These are phyloP conservation scores for Tuber microsphaerosporum DNA, from an alignment of 495 filamentous ascomycete species.

Conservation along the genomic window DNA sequence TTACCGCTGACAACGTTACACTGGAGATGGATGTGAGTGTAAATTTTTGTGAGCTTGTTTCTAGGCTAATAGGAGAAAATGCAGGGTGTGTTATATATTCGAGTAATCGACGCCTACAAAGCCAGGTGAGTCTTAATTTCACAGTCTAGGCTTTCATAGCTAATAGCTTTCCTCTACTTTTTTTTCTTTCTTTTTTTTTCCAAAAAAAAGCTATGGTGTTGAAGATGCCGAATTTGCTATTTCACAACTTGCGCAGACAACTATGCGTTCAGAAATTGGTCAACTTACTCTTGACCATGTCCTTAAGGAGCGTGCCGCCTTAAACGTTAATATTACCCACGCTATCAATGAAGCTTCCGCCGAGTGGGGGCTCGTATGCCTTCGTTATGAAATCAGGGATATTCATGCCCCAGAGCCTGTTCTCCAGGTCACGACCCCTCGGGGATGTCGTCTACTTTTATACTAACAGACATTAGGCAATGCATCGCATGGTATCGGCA, in stretches of 20 bases:
- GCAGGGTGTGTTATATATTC: conserved; percentile 77
- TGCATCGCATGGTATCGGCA: conserved; percentile 96
- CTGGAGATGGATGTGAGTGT: conserved; percentile 66
- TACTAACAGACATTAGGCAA: conserved; percentile 54
- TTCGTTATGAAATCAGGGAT: conserved; percentile 96
- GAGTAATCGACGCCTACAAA: conserved; percentile 96
- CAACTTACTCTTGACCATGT: conserved; percentile 95
- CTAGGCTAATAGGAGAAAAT: neutral
- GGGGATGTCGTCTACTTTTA: neutral
- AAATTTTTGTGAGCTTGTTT: neutral
- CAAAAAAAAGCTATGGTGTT: conserved; percentile 70
- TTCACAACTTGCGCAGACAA: conserved; percentile 93
- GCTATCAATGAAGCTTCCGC: conserved; percentile 97
- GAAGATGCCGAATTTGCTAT: conserved; percentile 99
- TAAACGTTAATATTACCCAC: conserved; percentile 94
- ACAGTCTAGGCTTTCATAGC: conserved; percentile 25
- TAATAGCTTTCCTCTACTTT: conserved; percentile 10
- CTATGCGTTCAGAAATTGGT: conserved; percentile 96
- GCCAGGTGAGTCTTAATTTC: conserved; percentile 56
- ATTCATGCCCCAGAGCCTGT: conserved; percentile 92
- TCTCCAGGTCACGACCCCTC: conserved; percentile 45
- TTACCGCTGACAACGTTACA: conserved; percentile 97
- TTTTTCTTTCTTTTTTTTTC: neutral
- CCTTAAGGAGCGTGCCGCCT: conserved; percentile 85
- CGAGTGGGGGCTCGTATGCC: conserved; percentile 90